Conservation (phyloP, 495 filamentous ascomycete species). For the Hypoxylon perforatum region DNA sequence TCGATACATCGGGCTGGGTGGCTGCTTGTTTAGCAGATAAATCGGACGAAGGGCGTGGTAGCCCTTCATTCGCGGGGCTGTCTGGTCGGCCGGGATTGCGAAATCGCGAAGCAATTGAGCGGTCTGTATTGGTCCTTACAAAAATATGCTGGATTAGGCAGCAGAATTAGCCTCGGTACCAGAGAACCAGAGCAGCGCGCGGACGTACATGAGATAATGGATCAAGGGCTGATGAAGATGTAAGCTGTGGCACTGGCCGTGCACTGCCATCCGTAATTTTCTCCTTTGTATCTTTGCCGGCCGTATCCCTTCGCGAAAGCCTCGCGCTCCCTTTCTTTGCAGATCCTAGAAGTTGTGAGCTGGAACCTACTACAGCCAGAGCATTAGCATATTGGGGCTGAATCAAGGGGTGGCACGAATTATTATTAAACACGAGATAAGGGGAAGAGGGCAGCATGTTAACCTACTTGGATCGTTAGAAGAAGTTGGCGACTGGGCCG, state of each 20-base stretch:
- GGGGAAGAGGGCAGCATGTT: not conserved
- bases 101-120: constrained; percentile 72
- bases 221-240: constrained; percentile 51
- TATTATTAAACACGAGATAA: not conserved
- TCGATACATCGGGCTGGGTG: constrained; percentile 53
- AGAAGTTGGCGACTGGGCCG: constrained; percentile 34
- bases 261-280: constrained; percentile 25
- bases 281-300: constrained; percentile 42
- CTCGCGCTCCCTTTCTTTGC: constrained; percentile 37
- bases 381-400: constrained; percentile 19
- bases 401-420: constrained; percentile 7
- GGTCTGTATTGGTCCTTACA: constrained; percentile 81
- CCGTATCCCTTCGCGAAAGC: constrained; percentile 39
- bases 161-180: constrained; percentile 6
- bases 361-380: constrained; percentile 34
- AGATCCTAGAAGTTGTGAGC: constrained; percentile 25
- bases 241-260: constrained; percentile 30
- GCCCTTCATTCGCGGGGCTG: constrained; percentile 57
- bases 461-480: constrained; percentile 39
- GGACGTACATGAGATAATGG: constrained; percentile 59
- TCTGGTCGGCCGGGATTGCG: constrained; percentile 66
- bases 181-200: not conserved
- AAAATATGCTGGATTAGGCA: constrained; percentile 70
- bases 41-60: constrained; percentile 54
- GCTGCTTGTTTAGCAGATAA: constrained; percentile 40